Evolutionary conservation across 2,329 filamentous ascomycete genomes (phyloP).

Genomic region (Stemphylium beticola): DNA sequence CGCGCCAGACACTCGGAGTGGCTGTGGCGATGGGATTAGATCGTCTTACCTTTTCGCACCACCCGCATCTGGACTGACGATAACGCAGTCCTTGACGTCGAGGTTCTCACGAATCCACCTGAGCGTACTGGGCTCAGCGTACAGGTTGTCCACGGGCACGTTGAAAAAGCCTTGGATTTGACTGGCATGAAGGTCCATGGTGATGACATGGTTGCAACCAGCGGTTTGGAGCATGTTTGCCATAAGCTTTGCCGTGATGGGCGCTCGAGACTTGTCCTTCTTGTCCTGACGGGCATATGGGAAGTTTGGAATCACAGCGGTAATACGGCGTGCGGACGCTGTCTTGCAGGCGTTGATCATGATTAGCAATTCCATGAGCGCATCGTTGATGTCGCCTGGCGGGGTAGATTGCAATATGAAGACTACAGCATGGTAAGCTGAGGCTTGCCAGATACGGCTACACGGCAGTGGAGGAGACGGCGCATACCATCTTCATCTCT

Average conservation of each 20-base stretch:
- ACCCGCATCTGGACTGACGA: conserved; percentile 93
- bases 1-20: neutral
- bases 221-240: conserved; percentile 97
- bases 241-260: conserved; percentile 93
- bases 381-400: conserved; percentile 96
- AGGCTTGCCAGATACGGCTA: neutral
- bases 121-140: conserved; percentile 90
- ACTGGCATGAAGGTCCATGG: conserved; percentile 92
- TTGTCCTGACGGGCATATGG: conserved; percentile 97
- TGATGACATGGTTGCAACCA: conserved; percentile 91
- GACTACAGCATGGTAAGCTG: conserved; percentile 59
- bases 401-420: conserved; percentile 96
- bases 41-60: conserved; percentile 78
- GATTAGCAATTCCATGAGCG: conserved; percentile 96
- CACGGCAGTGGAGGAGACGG: conserved; percentile 1
- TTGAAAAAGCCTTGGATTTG: conserved; percentile 98
- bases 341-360: conserved; percentile 97
- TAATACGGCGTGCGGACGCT: conserved; percentile 86
- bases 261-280: conserved; percentile 94
- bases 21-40: neutral
- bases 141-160: conserved; percentile 78
- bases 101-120: conserved; percentile 91
- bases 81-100: conserved; percentile 81
- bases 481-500: conserved; percentile 86
- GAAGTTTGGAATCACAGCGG: conserved; percentile 94